phyloP scores from a whole-genome alignment of 2,329 filamentous ascomycete species.

The Aspergillus pseudonomiae region DNA sequence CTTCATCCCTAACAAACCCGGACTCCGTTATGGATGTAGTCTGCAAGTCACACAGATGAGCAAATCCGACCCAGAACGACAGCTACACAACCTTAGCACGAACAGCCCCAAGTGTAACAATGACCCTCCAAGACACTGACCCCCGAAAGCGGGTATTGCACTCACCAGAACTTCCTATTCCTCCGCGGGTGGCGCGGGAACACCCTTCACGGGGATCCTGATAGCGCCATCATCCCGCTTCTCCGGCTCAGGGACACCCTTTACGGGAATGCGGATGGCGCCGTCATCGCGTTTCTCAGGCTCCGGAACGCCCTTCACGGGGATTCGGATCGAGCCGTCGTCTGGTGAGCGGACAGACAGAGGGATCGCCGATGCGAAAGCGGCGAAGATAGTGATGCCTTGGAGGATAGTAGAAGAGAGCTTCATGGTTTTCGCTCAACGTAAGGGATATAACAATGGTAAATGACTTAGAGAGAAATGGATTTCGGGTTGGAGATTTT shows the following conservation, averaged over 20 bases:
- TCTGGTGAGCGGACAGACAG: background rate
- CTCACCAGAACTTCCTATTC: background rate
- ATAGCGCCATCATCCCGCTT: background rate
- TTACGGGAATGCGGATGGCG: background rate
- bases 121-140: background rate
- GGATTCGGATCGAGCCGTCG: background rate
- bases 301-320: background rate
- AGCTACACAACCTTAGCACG: background rate
- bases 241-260: background rate
- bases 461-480: background rate
- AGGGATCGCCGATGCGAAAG: background rate
- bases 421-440: background rate
- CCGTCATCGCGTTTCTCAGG: background rate
- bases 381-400: background rate
- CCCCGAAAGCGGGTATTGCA: background rate
- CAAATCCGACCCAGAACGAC: background rate
- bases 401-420: background rate
- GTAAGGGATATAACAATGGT: background rate
- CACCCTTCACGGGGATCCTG: background rate
- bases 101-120: too few relatives aligned
- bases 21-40: background rate
- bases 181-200: background rate
- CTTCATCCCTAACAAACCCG: background rate
- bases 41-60: background rate
- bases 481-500: background rate